Evolutionary conservation across 2,329 filamentous ascomycete species (phyloP), one percentile per base, ranked within the genome.

Genomic region (Neophaeococcomyces mojaviensis): DNA sequence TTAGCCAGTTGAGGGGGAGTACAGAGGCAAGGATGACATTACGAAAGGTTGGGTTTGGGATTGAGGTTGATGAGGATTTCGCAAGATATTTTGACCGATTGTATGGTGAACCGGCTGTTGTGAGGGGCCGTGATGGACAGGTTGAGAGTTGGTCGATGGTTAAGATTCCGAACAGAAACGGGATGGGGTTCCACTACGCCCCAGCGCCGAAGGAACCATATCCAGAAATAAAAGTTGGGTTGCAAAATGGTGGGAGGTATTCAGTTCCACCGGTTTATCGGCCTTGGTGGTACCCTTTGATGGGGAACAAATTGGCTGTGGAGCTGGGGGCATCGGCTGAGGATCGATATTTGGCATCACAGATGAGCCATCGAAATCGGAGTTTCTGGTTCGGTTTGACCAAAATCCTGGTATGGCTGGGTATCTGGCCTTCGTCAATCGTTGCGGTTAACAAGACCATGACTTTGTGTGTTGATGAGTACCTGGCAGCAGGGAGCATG

Each of bases 41-140:
- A 38, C 28, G 46, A 16, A 48, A 38, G 8, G 57, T 57, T 0
- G 61, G 61, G 1, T 61, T 63, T 30, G 48, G 49, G 2, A 39
- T 62, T 3, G 46, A 55, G 28, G 46, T 55, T 31, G 53, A 58
- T 9, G 60, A 62, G 39, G 56, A 62, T 46, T 49, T 58, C 16
- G 58, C 58, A 2, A 28, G 20, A 12, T 46, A 50, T 38, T 53
- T 53, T 31, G 47, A 52, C n/a, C 26, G 37, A 7, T 10, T 46
- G 20, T 43, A 36, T 19, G 31, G 22, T 13, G 26, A 15, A 4
- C 20, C 28, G 15, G 16, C 13, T 12, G 6, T 44, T 22, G 41
- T 44, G 3, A 36, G 35, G 6, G 39, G 8, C 15, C 22, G 36
- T n/a, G 41, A 44, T 13, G 32, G 20, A 28, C 12, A 13, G 15